Evolutionary conservation across 768 basidiomycete species (phyloP).

Genomic region (Mycena maculata): DNA sequence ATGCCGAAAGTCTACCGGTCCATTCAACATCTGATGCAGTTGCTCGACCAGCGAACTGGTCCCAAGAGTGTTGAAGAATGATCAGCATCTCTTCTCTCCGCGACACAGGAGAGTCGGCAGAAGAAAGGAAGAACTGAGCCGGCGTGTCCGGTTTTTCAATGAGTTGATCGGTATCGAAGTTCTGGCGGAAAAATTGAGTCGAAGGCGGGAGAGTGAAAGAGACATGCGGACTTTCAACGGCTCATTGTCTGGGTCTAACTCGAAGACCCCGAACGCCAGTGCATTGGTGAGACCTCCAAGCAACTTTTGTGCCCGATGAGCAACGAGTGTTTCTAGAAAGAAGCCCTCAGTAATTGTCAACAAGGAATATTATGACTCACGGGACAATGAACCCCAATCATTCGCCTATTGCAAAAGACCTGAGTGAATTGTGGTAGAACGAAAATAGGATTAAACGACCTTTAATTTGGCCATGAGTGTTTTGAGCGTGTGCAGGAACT

Average conservation of each 20-base stretch:
- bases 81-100: slow-evolving; percentile 42
- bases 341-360: background rate
- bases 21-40: slow-evolving; percentile 54
- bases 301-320: slow-evolving; percentile 61
- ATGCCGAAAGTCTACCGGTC: slow-evolving; percentile 49
- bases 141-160: slow-evolving; percentile 53
- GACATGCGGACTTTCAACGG: slow-evolving; percentile 58
- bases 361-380: slow-evolving; percentile 48
- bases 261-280: slow-evolving; percentile 58
- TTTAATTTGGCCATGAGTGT: slow-evolving; percentile 77
- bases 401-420: slow-evolving; percentile 54
- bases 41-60: slow-evolving; percentile 45
- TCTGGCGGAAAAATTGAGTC: slow-evolving; percentile 45
- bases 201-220: background rate
- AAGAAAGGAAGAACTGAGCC: slow-evolving; percentile 47
- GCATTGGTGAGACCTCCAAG: slow-evolving; percentile 57
- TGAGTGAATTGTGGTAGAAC: background rate
- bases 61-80: slow-evolving; percentile 45
- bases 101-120: slow-evolving; percentile 4
- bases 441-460: slow-evolving; percentile 45
- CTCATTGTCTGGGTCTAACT: slow-evolving; percentile 58
- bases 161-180: slow-evolving; percentile 60
- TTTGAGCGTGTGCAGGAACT: slow-evolving; percentile 69
- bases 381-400: slow-evolving; percentile 74
- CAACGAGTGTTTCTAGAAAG: slow-evolving; percentile 57